These are phyloP conservation scores for Catharanthus roseus DNA, from an alignment of 257 asterid genomes.

Conservation along the genomic window DNA sequence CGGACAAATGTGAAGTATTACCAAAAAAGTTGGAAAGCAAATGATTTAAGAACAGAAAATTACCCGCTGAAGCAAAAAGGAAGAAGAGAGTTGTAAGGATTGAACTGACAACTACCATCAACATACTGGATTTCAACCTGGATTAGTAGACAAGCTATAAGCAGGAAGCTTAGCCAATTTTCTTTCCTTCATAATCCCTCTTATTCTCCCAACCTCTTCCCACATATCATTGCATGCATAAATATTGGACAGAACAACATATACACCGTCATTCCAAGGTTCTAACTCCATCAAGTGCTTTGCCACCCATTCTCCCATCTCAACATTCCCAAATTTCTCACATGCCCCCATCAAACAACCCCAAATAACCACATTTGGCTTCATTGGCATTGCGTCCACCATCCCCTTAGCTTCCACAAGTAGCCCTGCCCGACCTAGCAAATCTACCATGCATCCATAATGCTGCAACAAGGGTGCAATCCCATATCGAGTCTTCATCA, in stretches of 20 bases:
- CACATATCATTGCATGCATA: constrained; percentile 75
- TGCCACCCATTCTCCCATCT: constrained; percentile 77
- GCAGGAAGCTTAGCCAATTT: constrained; percentile 63
- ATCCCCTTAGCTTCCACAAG: constrained; percentile 59
- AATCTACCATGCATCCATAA: constrained; percentile 87
- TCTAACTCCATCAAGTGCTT: constrained; percentile 69
- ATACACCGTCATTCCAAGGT: constrained; percentile 75
- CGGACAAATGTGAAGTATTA: background rate
- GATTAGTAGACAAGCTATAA: constrained; percentile 50
- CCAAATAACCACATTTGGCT: constrained; percentile 74
- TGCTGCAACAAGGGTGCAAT: constrained; percentile 57
- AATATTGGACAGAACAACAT: constrained; percentile 75
- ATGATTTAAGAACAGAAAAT: background rate
- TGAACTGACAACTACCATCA: background rate
- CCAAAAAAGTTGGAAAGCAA: background rate
- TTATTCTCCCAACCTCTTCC: constrained; percentile 63
- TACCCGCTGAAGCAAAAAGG: background rate
- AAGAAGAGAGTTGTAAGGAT: background rate
- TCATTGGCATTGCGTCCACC: constrained; percentile 84
- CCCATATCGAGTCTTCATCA: constrained; percentile 54
- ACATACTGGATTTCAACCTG: constrained; percentile 12
- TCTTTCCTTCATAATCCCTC: constrained; percentile 56
- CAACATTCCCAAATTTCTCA: constrained; percentile 73
- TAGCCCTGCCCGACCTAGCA: constrained; percentile 82
- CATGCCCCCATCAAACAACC: constrained; percentile 94